These are phyloP conservation scores for Blyttiomyces sp. DNA, from an alignment of 371 early-diverging fungal species.

Conservation along the genomic window DNA sequence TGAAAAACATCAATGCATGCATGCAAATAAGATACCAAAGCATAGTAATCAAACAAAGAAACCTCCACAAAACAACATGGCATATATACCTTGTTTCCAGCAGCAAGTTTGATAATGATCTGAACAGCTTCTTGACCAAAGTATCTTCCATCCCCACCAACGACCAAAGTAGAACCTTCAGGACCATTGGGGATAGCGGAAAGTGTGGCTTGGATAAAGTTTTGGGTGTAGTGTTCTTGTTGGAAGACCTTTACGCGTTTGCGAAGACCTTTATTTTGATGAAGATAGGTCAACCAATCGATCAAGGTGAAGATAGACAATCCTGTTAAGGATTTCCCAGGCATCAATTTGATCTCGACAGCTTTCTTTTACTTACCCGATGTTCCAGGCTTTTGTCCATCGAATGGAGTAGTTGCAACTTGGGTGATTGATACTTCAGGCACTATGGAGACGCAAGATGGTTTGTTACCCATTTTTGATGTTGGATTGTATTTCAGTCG, in stretches of 20 bases:
- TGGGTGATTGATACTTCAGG: not conserved
- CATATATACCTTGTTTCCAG: slow-evolving; percentile 75
- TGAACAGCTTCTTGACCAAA: slow-evolving; percentile 82
- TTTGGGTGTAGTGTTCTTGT: slow-evolving; percentile 91
- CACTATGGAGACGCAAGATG: too few species aligned
- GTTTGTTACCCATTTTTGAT: too few species aligned
- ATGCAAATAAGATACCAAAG: not conserved
- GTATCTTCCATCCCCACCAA: slow-evolving; percentile 97
- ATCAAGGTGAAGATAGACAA: not conserved
- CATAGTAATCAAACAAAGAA: not conserved
- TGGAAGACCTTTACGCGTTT: slow-evolving; percentile 95
- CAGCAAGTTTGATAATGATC: slow-evolving; percentile 81
- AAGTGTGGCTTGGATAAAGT: slow-evolving; percentile 71
- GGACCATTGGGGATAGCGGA: slow-evolving; percentile 78
- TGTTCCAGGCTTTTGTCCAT: slow-evolving; percentile 96
- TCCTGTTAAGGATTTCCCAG: not conserved
- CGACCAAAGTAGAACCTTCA: slow-evolving; percentile 77
- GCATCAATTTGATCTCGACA: not conserved
- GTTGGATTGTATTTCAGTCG: too few species aligned
- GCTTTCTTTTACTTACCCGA: slow-evolving; percentile 55
- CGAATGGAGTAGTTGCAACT: slow-evolving; percentile 53
- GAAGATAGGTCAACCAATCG: not conserved
- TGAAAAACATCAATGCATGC: not conserved
- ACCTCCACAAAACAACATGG: too few species aligned
- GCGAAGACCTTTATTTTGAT: slow-evolving; percentile 56